These are phyloP conservation scores for Arthroderma sp. DNA, from an alignment of 2,329 filamentous ascomycete species.

Conservation along the genomic window DNA sequence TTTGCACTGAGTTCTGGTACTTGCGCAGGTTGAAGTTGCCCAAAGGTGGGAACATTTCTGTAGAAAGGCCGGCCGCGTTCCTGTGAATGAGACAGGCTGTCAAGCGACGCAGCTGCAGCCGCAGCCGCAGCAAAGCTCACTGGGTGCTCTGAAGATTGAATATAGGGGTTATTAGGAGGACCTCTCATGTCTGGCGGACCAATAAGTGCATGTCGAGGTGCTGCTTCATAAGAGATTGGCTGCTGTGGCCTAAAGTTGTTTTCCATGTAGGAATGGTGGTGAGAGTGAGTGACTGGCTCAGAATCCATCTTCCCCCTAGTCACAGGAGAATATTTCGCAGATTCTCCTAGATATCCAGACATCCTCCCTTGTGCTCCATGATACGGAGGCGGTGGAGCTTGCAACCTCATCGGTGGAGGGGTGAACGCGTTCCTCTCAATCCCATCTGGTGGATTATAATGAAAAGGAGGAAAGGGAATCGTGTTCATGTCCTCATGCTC, in stretches of 20 bases:
- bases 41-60: neutral
- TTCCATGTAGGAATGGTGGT: conserved; percentile 1
- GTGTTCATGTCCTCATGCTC: neutral
- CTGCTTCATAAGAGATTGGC: neutral
- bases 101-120: neutral
- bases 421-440: neutral
- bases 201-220: neutral
- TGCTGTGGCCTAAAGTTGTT: neutral
- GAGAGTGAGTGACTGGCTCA: neutral
- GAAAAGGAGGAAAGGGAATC: neutral
- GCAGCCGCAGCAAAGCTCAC: neutral
- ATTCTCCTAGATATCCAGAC: neutral
- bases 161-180: neutral
- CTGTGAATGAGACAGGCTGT: neutral
- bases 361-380: neutral
- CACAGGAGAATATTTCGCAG: neutral
- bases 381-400: neutral
- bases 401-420: neutral
- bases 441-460: neutral
- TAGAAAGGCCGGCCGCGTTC: neutral
- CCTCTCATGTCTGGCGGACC: neutral
- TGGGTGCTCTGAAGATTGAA: neutral
- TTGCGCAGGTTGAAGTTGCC: neutral
- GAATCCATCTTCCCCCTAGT: neutral
- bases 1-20: neutral